A percentile compares a stretch with the other conserved stretches of the same genome.
phyloP scores from a whole-genome alignment of 2,329 filamentous ascomycete species.

The Arthrobotrys pseudoclavata region DNA sequence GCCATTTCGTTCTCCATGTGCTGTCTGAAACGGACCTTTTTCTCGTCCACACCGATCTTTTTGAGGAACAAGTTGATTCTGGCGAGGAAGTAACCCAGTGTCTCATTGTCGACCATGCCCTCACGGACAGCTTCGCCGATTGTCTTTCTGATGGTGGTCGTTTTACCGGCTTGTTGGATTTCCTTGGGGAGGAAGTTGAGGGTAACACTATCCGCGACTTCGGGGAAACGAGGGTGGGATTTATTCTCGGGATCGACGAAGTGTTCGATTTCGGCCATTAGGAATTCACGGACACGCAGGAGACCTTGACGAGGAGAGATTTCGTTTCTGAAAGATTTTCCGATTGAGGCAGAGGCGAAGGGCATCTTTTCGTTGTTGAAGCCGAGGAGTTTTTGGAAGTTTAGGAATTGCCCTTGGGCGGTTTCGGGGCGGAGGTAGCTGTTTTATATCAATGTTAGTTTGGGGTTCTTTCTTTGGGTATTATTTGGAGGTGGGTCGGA shows the following conservation, averaged over 20 bases:
- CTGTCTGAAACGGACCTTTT: slow-evolving; percentile 94
- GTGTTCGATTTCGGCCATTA: slow-evolving; percentile 99
- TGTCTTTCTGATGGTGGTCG: slow-evolving; percentile 77
- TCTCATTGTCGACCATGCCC: slow-evolving; percentile 94
- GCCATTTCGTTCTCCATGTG: slow-evolving; percentile 94
- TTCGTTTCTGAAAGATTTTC: slow-evolving; percentile 98
- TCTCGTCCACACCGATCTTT: slow-evolving; percentile 86
- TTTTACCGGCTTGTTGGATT: slow-evolving; percentile 88
- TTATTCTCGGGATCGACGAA: slow-evolving; percentile 96
- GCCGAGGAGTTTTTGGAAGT: slow-evolving; percentile 95
- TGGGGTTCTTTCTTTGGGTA: not conserved
- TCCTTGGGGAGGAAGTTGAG: slow-evolving; percentile 86
- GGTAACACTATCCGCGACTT: slow-evolving; percentile 82
- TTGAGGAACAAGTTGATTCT: slow-evolving; percentile 91
- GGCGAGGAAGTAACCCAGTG: slow-evolving; percentile 95
- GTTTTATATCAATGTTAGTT: slow-evolving; percentile 31
- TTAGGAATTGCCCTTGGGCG: slow-evolving; percentile 97
- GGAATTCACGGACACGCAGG: slow-evolving; percentile 92
- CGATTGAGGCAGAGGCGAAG: slow-evolving; percentile 95
- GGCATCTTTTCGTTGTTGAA: slow-evolving; percentile 97
- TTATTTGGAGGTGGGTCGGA: not conserved
- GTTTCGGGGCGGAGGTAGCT: slow-evolving; percentile 89
- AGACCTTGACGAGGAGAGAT: slow-evolving; percentile 94
- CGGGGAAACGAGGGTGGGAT: slow-evolving; percentile 88
- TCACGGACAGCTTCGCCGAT: slow-evolving; percentile 88